Evolutionary conservation across 257 asterid genomes (phyloP).

Genomic region (Lycium ferocissimum): DNA sequence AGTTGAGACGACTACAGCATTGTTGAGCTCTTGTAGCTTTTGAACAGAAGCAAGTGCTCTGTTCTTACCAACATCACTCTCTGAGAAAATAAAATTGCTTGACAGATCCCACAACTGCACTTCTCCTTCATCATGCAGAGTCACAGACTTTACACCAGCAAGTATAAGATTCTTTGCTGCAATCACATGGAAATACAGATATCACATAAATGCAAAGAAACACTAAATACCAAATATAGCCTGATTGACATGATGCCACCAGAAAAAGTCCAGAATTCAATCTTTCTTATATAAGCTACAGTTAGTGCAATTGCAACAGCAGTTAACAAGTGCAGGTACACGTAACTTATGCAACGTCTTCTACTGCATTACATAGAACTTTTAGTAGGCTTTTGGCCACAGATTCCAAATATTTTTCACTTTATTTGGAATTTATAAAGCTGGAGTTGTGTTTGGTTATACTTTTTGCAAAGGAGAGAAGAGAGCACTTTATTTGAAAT

Average conservation of each 20-base stretch:
- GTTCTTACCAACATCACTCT: slow-evolving; percentile 84
- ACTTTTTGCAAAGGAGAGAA: no score
- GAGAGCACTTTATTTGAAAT: no score
- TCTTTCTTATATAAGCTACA: not conserved
- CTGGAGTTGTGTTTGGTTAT: no score
- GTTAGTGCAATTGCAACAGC: not conserved
- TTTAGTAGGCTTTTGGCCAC: no score
- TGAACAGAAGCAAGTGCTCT: slow-evolving; percentile 88
- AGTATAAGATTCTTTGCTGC: slow-evolving; percentile 94
- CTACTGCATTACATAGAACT: not conserved
- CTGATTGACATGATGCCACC: not conserved
- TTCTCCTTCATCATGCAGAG: slow-evolving; percentile 82
- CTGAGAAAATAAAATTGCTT: slow-evolving; percentile 82
- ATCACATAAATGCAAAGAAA: slow-evolving; percentile 25
- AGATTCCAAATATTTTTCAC: no score
- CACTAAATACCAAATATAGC: slow-evolving; percentile 3
- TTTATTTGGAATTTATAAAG: no score
- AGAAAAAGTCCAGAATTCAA: not conserved
- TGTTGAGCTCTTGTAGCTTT: slow-evolving; percentile 90
- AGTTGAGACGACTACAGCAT: slow-evolving; percentile 77
- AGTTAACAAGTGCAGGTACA: not conserved
- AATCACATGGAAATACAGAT: slow-evolving; percentile 35
- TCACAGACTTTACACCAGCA: slow-evolving; percentile 96
- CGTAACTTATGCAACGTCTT: not conserved
- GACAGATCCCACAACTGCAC: slow-evolving; percentile 94